Evolutionary conservation across 306 rosid species (phyloP).

Genomic region (Prosopis cineraria): DNA sequence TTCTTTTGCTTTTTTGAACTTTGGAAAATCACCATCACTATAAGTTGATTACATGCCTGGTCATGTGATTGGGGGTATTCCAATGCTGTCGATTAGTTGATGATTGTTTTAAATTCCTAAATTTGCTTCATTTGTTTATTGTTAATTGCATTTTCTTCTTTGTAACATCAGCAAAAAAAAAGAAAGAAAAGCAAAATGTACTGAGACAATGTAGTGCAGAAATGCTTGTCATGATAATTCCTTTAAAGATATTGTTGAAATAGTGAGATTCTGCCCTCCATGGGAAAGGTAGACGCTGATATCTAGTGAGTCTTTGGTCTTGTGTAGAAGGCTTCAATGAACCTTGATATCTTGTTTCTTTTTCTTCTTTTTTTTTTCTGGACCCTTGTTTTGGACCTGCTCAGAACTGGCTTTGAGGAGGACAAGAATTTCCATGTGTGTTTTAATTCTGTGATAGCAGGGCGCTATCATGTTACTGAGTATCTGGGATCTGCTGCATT

Average conservation of each 20-base stretch:
- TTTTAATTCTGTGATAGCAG: constrained; percentile 93
- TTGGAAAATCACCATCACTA: not conserved
- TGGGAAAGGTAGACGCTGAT: not conserved
- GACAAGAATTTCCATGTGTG: constrained; percentile 99
- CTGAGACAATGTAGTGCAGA: not conserved
- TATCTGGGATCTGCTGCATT: constrained; percentile 99
- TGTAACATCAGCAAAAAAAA: not conserved
- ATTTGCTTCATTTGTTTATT: not conserved
- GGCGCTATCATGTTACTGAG: constrained; percentile 98
- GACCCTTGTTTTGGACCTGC: constrained; percentile 44
- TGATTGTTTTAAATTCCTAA: not conserved
- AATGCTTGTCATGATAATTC: constrained; percentile 7
- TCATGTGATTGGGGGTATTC: not conserved
- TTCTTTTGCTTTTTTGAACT: too few species aligned
- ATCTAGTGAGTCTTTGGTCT: not conserved
- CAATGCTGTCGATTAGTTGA: not conserved
- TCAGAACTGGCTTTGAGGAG: constrained; percentile 99
- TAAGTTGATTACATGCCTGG: not conserved
- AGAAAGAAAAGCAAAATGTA: not conserved
- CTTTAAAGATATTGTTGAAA: constrained; percentile 22
- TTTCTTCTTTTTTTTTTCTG: constrained; percentile 33
- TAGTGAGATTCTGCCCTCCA: constrained; percentile 7
- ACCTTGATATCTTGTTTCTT: not conserved
- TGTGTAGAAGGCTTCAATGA: not conserved
- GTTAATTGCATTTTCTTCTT: not conserved